phyloP scores from a whole-genome alignment of 805 yeast genomes.

The Barnettozyma salicaria region DNA sequence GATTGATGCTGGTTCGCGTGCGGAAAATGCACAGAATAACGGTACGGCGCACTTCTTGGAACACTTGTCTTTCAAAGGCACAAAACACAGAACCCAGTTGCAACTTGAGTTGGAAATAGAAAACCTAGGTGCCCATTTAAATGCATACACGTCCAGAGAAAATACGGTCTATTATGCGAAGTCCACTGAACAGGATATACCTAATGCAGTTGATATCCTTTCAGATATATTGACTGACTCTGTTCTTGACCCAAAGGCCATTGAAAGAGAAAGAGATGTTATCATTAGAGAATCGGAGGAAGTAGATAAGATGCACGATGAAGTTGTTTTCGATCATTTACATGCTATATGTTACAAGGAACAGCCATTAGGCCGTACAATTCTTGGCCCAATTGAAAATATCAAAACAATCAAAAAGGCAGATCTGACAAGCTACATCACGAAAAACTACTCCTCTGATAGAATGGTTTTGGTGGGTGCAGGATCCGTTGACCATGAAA shows the following conservation, averaged over 20 bases:
- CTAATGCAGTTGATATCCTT: conserved; percentile 79
- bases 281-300: conserved; percentile 95
- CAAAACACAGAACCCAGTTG: conserved; percentile 70
- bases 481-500: conserved; percentile 87
- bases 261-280: conserved; percentile 94
- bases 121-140: conserved; percentile 92
- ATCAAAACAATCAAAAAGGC: conserved; percentile 71
- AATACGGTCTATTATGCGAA: conserved; percentile 96
- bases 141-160: conserved; percentile 98
- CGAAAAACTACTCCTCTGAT: conserved; percentile 87
- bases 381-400: conserved; percentile 87
- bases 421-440: conserved; percentile 76
- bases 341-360: conserved; percentile 87
- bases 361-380: conserved; percentile 95
- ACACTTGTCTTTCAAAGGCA: conserved; percentile 95
- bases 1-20: conserved; percentile 98
- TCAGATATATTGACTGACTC: conserved; percentile 87
- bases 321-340: conserved; percentile 93
- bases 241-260: conserved; percentile 72
- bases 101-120: conserved; percentile 89
- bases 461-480: conserved; percentile 98
- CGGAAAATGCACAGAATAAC: conserved; percentile 75
- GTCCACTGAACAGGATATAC: conserved; percentile 73
- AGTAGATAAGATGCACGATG: conserved; percentile 97
- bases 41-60: conserved; percentile 98